Base-by-base conservation (phyloP, 2,329 filamentous ascomycete species). In the Verticillium albo-atrum region DNA sequence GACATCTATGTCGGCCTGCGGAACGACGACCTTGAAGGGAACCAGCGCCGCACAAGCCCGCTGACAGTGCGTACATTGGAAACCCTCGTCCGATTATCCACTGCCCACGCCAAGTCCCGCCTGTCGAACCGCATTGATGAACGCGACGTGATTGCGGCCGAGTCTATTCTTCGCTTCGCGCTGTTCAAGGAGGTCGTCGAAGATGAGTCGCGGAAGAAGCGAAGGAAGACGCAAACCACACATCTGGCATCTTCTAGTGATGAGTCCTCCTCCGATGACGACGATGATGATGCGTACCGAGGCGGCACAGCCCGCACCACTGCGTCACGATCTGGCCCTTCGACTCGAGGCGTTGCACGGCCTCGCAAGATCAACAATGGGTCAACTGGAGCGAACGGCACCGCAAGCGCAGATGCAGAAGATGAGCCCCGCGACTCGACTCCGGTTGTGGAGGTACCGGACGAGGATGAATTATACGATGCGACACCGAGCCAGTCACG, bases 41-140 rank as follows among this genome's bases (percentile, higher is more conserved):
- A 97, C 70, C 91, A 97, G 74, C 88, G 95, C 67, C 89, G 92
- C 67, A 99, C 95, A 0, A 94, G 90, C 50, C 95, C 95, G 4
- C 91, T 99, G 81, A 99, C 95, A 10, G 94, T 97, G 6, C 91
- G 95, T 87, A 98, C 94, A 2, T 82, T 99, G 17, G 95, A 99
- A 75, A 99, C 95, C 0, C 83, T 99, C n/a, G 98, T 99, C 71
- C 95, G 95, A 87, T 82, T 99, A 20, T 91, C 95, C 5, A 98
- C 94, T 0, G 95, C 95, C 1, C 95, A 99, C 68, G 95, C 95
- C 62, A 99, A 98, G 76, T 86, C 93, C 6, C 87, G 95, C 30
- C 81, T 99, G 6, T 97, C 92, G 1, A 92, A 86, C 70, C 82
- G 91, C 47, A 92, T 99, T 3, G 93, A 98, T 65, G 90, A 96